Percentiles rank a stretch among this genome's conserved stretches.
Evolutionary conservation across 139 green algal species (phyloP).

Genomic region (Yamagishiella unicocca): DNA sequence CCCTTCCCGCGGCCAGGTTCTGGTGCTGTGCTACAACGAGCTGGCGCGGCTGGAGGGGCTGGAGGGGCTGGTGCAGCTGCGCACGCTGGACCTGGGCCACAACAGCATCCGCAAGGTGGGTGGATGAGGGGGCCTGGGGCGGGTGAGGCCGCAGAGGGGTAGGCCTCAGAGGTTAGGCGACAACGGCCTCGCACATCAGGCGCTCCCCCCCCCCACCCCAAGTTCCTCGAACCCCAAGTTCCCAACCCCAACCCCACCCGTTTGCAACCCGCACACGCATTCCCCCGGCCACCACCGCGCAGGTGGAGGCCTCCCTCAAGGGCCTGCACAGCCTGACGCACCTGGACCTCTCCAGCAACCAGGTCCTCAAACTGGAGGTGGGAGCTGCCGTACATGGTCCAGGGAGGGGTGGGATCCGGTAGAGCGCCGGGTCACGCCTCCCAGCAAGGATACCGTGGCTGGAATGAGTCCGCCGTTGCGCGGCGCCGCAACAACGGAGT

Average conservation of each 20-base stretch:
- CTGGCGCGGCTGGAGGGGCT: conserved; percentile 74
- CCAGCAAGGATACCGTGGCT: too few relatives aligned
- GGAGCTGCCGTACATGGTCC: too few relatives aligned
- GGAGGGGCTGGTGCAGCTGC: conserved; percentile 54
- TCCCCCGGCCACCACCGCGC: not conserved
- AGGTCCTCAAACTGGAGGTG: conserved; percentile 57
- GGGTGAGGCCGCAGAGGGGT: too few relatives aligned
- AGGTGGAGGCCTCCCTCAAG: conserved; percentile 58
- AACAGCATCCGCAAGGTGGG: conserved; percentile 67
- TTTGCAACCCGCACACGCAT: too few relatives aligned
- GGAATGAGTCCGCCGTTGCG: too few relatives aligned
- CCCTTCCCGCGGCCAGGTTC: too few relatives aligned
- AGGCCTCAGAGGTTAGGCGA: too few relatives aligned
- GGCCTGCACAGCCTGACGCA: conserved; percentile 55
- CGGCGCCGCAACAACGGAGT: too few relatives aligned
- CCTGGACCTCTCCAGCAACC: conserved; percentile 75
- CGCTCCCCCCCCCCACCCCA: too few relatives aligned
- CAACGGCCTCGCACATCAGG: too few relatives aligned
- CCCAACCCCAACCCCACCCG: not conserved
- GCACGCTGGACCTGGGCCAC: conserved; percentile 67
- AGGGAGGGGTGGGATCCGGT: not conserved
- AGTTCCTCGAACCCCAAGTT: too few relatives aligned
- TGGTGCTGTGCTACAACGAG: conserved; percentile 81
- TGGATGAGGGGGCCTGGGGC: not conserved
- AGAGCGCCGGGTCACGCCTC: too few relatives aligned